phyloP scores from a whole-genome alignment of 495 filamentous ascomycete genomes.

The Aspergillus coremiiformis region DNA sequence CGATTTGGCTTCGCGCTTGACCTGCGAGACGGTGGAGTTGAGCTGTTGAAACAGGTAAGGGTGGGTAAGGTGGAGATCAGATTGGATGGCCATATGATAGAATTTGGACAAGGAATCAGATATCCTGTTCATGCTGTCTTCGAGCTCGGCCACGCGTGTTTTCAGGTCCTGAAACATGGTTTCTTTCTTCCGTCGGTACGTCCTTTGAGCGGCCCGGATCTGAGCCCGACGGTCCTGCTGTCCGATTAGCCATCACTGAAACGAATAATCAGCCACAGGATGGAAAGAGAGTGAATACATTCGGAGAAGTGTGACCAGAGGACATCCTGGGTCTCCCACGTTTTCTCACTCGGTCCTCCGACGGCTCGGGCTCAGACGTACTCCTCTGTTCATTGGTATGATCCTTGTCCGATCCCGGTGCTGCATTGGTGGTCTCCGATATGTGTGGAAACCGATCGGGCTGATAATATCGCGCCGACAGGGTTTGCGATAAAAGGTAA shows the following conservation, averaged over 20 bases:
- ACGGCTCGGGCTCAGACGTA: neutral
- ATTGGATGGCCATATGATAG: conserved; percentile 48
- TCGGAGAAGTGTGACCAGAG: neutral
- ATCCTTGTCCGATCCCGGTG: neutral
- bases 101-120: conserved; percentile 60
- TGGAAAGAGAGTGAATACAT: neutral
- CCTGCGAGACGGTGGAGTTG: neutral
- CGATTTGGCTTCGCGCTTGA: neutral
- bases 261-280: neutral
- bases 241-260: neutral
- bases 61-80: conserved; percentile 30
- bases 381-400: neutral
- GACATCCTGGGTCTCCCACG: conserved; percentile 6
- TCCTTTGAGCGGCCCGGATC: conserved; percentile 77
- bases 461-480: conserved; percentile 6
- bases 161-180: conserved; percentile 66
- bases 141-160: conserved; percentile 58
- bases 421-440: neutral
- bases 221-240: conserved; percentile 60
- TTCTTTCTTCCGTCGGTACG: conserved; percentile 81
- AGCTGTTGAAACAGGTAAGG: conserved; percentile 30
- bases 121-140: conserved; percentile 62
- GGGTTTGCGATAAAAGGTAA: neutral
- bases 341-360: neutral
- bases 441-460: neutral